phyloP scores from a whole-genome alignment of 2,329 filamentous ascomycete species.

The Xylaria sp. region DNA sequence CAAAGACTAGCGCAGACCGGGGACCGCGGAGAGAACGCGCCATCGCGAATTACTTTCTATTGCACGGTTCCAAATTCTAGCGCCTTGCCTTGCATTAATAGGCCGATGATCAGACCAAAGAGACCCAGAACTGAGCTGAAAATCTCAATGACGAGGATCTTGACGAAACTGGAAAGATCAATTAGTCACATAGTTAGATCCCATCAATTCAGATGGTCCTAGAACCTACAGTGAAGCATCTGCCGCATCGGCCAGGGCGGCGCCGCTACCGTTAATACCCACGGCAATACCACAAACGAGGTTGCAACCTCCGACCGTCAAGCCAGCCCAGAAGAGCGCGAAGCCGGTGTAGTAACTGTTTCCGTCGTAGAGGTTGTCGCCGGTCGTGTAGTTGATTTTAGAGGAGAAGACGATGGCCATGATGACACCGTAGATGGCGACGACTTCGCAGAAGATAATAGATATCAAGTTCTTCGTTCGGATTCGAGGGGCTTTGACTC shows the following conservation, averaged over 20 bases:
- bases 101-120: slow-evolving; percentile 93
- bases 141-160: slow-evolving; percentile 98
- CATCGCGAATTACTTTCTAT: slow-evolving; percentile 18
- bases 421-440: slow-evolving; percentile 99
- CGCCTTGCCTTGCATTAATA: slow-evolving; percentile 86
- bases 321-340: slow-evolving; percentile 92
- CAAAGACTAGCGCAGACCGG: slow-evolving; percentile 4
- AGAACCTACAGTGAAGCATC: slow-evolving; percentile 80
- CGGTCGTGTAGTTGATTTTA: slow-evolving; percentile 73
- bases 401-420: slow-evolving; percentile 98
- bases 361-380: slow-evolving; percentile 70
- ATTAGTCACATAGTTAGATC: slow-evolving; percentile 11
- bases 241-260: slow-evolving; percentile 92
- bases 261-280: slow-evolving; percentile 96
- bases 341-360: slow-evolving; percentile 93
- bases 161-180: slow-evolving; percentile 75
- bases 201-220: background rate
- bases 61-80: slow-evolving; percentile 64
- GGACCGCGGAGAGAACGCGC: background rate
- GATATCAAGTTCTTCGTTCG: slow-evolving; percentile 99
- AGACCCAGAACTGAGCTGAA: slow-evolving; percentile 97
- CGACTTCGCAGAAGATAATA: slow-evolving; percentile 99
- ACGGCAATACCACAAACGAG: slow-evolving; percentile 94
- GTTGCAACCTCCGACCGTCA: slow-evolving; percentile 96
- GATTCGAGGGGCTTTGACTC: slow-evolving; percentile 95